Evolutionary conservation across 257 asterid species (phyloP).

Genomic region (Solanum paucissectum): DNA sequence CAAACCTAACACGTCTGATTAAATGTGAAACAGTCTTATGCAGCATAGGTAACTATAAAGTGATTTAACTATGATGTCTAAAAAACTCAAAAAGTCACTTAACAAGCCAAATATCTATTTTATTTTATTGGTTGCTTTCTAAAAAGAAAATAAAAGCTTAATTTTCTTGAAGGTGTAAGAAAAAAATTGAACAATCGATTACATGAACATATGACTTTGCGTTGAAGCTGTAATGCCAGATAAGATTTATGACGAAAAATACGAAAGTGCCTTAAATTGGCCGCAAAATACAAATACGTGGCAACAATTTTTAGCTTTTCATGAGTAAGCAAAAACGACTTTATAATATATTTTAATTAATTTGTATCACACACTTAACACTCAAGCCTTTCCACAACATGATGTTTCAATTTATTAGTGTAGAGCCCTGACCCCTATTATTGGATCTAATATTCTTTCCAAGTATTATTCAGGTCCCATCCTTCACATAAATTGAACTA

Average conservation of each 20-base stretch:
- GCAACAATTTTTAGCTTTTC: conserved; percentile 7
- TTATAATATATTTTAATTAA: no score
- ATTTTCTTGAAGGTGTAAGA: no score
- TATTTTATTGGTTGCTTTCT: neutral
- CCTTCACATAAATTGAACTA: neutral
- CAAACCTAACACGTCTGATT: no score
- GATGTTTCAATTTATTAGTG: neutral
- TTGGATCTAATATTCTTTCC: neutral
- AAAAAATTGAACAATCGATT: neutral
- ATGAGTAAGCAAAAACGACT: neutral
- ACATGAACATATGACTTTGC: neutral
- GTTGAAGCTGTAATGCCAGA: neutral
- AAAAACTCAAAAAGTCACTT: no score
- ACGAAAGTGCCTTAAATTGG: neutral
- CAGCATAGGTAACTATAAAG: no score
- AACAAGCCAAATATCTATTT: no score
- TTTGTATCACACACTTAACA: neutral
- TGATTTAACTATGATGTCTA: no score
- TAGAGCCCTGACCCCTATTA: neutral
- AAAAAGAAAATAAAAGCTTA: no score
- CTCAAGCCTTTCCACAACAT: neutral
- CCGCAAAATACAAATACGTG: conserved; percentile 12
- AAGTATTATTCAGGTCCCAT: neutral
- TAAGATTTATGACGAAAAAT: neutral
- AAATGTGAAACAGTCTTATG: no score